Percentiles rank a stretch among this genome's conserved stretches.
phyloP scores from a whole-genome alignment of 1,284 basidiomycete genomes.

The Lentinula novae-zelandiae region DNA sequence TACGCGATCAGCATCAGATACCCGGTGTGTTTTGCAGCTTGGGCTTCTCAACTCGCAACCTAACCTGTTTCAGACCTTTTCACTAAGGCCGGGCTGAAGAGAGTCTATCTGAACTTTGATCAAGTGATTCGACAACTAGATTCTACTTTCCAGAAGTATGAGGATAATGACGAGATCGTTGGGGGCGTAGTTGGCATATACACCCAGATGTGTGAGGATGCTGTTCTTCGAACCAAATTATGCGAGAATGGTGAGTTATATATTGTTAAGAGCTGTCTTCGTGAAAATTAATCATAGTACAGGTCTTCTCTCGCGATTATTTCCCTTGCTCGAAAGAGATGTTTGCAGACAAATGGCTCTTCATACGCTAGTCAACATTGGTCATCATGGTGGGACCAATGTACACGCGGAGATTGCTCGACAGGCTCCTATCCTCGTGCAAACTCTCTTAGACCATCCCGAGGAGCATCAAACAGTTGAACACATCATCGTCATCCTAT shows the following conservation, averaged over 20 bases:
- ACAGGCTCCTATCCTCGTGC: conserved; percentile 34
- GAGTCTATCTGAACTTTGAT: conserved; percentile 53
- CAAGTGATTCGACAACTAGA: conserved; percentile 46
- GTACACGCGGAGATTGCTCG: conserved; percentile 50
- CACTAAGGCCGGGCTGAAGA: conserved; percentile 55
- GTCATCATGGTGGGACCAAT: conserved; percentile 54
- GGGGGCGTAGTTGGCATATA: conserved; percentile 60
- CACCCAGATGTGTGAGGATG: conserved; percentile 58
- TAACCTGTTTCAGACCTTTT: conserved; percentile 40
- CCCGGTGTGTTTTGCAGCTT: conserved; percentile 38
- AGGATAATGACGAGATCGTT: conserved; percentile 36
- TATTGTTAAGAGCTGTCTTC: neutral
- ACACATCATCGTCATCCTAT: conserved; percentile 44
- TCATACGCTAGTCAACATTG: conserved; percentile 51
- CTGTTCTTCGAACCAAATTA: conserved; percentile 41
- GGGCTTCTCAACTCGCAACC: neutral
- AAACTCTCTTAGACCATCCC: conserved; percentile 42
- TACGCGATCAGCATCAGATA: conserved; percentile 47
- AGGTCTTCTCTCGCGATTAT: conserved; percentile 53
- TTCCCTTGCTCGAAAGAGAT: conserved; percentile 47
- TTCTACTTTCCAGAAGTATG: conserved; percentile 33
- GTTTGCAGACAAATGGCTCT: conserved; percentile 49
- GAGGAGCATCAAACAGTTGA: conserved; percentile 49
- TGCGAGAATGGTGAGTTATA: conserved; percentile 6
- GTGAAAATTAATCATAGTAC: neutral